Evolutionary conservation across 108 stramenopile genomes (phyloP).

Genomic region (Cylindrotheca closterium): DNA sequence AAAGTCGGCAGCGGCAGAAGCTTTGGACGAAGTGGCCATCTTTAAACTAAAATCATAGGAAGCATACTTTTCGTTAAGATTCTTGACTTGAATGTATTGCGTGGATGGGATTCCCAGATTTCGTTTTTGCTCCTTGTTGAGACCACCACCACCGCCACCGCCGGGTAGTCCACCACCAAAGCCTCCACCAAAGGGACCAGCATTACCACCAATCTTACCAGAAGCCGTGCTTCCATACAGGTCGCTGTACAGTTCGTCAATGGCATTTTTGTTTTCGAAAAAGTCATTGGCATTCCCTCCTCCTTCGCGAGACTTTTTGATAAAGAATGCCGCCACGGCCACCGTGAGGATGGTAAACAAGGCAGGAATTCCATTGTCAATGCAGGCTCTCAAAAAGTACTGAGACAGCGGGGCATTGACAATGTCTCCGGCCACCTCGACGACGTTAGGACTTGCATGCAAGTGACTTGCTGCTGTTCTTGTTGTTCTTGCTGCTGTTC

Average conservation of each 20-base stretch:
- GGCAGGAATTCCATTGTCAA: slow-evolving; percentile 47
- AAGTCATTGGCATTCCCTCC: neutral
- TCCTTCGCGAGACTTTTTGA: too few relatives aligned
- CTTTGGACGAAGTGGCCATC: slow-evolving; percentile 68
- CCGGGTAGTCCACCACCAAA: slow-evolving; percentile 5
- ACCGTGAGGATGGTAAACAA: slow-evolving; percentile 37
- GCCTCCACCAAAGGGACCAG: slow-evolving; percentile 7
- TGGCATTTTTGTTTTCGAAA: slow-evolving; percentile 32
- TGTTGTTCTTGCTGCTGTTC: too few relatives aligned
- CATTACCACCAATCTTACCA: neutral
- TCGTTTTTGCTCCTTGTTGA: slow-evolving; percentile 26
- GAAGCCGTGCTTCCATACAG: slow-evolving; percentile 50
- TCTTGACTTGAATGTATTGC: slow-evolving; percentile 63
- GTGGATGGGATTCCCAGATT: slow-evolving; percentile 66
- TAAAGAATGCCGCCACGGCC: slow-evolving; percentile 32
- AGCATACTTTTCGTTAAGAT: slow-evolving; percentile 68
- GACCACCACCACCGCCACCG: too few relatives aligned
- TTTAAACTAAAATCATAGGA: slow-evolving; percentile 72
- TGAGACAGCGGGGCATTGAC: slow-evolving; percentile 31
- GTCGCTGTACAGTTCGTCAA: slow-evolving; percentile 75
- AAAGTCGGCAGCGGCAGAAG: slow-evolving; percentile 57
- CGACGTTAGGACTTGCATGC: too few relatives aligned
- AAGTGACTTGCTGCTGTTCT: too few relatives aligned
- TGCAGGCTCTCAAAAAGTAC: slow-evolving; percentile 46
- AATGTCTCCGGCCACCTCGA: too few relatives aligned